phyloP scores from a whole-genome alignment of 176 grass and related monocot genomes.

The Oryza nivara region DNA sequence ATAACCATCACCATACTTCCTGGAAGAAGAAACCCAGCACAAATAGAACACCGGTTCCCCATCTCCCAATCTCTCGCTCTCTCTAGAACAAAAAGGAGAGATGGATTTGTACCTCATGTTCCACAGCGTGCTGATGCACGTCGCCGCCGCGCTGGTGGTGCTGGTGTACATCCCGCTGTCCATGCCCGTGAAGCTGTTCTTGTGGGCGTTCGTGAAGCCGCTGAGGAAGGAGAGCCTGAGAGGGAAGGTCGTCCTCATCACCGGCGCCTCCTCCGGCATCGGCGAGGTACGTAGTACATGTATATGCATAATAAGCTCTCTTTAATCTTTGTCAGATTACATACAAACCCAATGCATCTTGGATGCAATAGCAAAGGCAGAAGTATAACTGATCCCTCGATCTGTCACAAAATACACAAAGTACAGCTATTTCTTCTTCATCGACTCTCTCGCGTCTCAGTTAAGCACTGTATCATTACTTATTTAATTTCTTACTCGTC shows the following conservation, averaged over 20 bases:
- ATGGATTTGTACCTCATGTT: slow-evolving; percentile 42
- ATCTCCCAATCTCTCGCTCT: not conserved
- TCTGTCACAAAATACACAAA: too few species aligned
- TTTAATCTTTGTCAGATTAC: not conserved
- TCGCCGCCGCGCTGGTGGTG: slow-evolving; percentile 23
- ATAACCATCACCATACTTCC: too few species aligned
- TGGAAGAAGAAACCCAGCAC: not conserved
- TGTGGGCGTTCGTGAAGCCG: slow-evolving; percentile 44
- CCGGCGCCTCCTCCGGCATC: slow-evolving; percentile 68
- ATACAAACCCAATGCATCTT: not conserved
- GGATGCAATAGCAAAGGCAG: not conserved
- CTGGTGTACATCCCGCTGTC: slow-evolving; percentile 52
- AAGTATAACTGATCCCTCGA: not conserved
- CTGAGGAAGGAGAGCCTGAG: slow-evolving; percentile 42
- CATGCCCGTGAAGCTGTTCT: slow-evolving; percentile 33
- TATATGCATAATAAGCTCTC: not conserved
- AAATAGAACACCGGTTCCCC: too few species aligned
- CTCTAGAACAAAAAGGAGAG: not conserved
- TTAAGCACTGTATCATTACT: too few species aligned
- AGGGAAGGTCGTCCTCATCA: slow-evolving; percentile 65
- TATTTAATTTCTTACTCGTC: too few species aligned
- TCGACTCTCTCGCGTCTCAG: too few species aligned
- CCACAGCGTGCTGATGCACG: slow-evolving; percentile 42
- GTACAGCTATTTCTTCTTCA: too few species aligned
- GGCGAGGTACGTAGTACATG: slow-evolving; percentile 38